Evolutionary conservation across 495 filamentous ascomycete species (phyloP).

Genomic region (Tuber umbilicatum): DNA sequence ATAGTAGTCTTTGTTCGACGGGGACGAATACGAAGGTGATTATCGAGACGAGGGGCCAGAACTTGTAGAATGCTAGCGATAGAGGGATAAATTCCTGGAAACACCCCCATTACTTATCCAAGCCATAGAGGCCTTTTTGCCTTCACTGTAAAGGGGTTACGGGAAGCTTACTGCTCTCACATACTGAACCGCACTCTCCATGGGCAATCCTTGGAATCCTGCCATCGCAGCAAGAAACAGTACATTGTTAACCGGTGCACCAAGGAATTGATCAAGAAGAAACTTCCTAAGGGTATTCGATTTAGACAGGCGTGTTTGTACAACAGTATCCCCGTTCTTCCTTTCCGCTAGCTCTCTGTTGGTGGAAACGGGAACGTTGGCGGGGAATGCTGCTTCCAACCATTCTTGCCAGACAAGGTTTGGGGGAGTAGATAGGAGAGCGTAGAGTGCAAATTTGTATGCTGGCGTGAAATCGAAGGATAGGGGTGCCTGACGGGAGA

Average conservation of each 20-base stretch:
- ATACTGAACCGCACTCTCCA: slow-evolving; percentile 19
- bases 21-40: slow-evolving; percentile 75
- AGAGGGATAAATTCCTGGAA: slow-evolving; percentile 62
- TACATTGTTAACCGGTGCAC: slow-evolving; percentile 68
- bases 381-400: slow-evolving; percentile 33
- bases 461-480: slow-evolving; percentile 57
- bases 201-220: slow-evolving; percentile 21
- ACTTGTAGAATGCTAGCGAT: slow-evolving; percentile 65
- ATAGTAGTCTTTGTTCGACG: slow-evolving; percentile 65
- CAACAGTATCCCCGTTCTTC: slow-evolving; percentile 31
- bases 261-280: slow-evolving; percentile 71
- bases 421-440: slow-evolving; percentile 67
- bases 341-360: slow-evolving; percentile 21
- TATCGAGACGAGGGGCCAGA: slow-evolving; percentile 77
- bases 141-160: slow-evolving; percentile 32
- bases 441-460: slow-evolving; percentile 72
- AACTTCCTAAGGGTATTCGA: slow-evolving; percentile 75
- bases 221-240: slow-evolving; percentile 53
- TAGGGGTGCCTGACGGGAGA: slow-evolving; percentile 47
- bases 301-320: slow-evolving; percentile 54
- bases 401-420: slow-evolving; percentile 77
- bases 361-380: slow-evolving; percentile 43
- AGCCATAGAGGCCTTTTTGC: not conserved
- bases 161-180: slow-evolving; percentile 29
- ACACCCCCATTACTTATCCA: slow-evolving; percentile 29